Percentiles rank a stretch among this genome's conserved stretches.
Evolutionary conservation across 164 flowering plant species (phyloP).

Genomic region (Cinnamomum chago): DNA sequence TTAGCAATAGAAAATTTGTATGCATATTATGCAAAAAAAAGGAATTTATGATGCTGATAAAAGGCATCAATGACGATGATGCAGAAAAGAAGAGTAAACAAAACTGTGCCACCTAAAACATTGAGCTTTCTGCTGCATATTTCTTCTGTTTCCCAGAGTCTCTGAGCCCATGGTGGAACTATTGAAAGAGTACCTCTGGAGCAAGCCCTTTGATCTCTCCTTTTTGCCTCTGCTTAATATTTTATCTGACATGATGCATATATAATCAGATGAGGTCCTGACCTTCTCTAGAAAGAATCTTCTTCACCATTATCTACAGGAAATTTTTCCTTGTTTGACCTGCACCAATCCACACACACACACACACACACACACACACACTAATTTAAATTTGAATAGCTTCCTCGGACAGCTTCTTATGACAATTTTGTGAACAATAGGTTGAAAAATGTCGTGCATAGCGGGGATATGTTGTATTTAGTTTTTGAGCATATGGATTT

Average conservation of each 20-base stretch:
- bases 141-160: not conserved
- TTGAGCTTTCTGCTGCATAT: not conserved
- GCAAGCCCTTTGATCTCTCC: not conserved
- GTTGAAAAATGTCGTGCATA: slow-evolving; percentile 94
- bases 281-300: not conserved
- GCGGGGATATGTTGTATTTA: slow-evolving; percentile 80
- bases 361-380: too few relatives aligned
- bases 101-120: not conserved
- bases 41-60: not conserved
- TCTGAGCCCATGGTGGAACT: not conserved
- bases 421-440: slow-evolving; percentile 26
- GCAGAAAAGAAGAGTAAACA: not conserved
- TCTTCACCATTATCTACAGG: not conserved
- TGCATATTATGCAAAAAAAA: not conserved
- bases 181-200: not conserved
- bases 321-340: too few relatives aligned
- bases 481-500: slow-evolving; percentile 94
- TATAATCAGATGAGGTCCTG: not conserved
- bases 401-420: not conserved
- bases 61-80: too few relatives aligned
- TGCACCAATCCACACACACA: not conserved
- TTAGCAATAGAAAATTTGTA: too few relatives aligned
- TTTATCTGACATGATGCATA: not conserved
- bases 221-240: not conserved
- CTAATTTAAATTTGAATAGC: not conserved